These are phyloP conservation scores for Groenewaldozyma salmanticensis DNA, from an alignment of 805 yeast genomes.

Conservation along the genomic window DNA sequence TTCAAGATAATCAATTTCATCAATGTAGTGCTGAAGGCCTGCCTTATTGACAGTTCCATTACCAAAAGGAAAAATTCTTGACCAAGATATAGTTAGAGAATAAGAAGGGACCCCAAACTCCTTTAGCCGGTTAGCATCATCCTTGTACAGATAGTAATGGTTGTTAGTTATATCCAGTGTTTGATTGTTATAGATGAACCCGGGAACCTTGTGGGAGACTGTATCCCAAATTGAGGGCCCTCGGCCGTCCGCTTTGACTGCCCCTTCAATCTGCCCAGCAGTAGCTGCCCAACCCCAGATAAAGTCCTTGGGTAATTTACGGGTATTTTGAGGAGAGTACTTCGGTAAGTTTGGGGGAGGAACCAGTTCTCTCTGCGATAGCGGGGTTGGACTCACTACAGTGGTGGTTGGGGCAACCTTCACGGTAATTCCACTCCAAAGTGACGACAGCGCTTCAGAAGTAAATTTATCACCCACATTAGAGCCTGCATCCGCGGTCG, in stretches of 20 bases:
- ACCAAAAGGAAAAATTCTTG: slow-evolving; percentile 28
- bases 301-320: slow-evolving; percentile 12
- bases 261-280: slow-evolving; percentile 32
- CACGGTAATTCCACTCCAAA: slow-evolving; percentile 14
- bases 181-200: slow-evolving; percentile 9
- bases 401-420: slow-evolving; percentile 6
- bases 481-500: background rate
- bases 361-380: slow-evolving; percentile 9
- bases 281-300: slow-evolving; percentile 28
- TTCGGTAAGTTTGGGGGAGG: slow-evolving; percentile 12
- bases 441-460: slow-evolving; percentile 1
- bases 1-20: slow-evolving; percentile 24
- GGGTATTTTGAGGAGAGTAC: background rate
- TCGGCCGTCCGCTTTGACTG: slow-evolving; percentile 28
- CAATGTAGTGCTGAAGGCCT: slow-evolving; percentile 26
- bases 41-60: slow-evolving; percentile 17
- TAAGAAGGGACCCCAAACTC: slow-evolving; percentile 28
- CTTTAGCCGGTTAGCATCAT: slow-evolving; percentile 27
- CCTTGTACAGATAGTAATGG: slow-evolving; percentile 28
- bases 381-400: slow-evolving; percentile 7
- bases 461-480: background rate
- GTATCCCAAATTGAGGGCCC: slow-evolving; percentile 27
- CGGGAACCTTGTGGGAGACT: slow-evolving; percentile 15
- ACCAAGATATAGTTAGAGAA: slow-evolving; percentile 30
- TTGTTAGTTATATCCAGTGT: slow-evolving; percentile 25